phyloP scores from a whole-genome alignment of 495 filamentous ascomycete genomes.

The Monascus purpureus region DNA sequence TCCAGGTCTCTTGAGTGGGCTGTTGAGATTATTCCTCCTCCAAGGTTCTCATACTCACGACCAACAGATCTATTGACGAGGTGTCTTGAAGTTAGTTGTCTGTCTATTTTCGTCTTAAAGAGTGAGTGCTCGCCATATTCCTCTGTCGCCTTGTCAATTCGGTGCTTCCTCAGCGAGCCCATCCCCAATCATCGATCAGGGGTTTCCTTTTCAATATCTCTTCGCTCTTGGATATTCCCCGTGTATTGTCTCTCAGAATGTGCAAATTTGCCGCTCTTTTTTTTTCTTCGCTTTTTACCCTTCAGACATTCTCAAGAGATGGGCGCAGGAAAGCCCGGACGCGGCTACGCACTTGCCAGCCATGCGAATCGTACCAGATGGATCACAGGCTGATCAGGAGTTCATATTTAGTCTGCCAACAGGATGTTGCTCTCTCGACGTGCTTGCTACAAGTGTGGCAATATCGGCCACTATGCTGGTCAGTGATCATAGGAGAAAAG shows the following conservation, averaged over 20 bases:
- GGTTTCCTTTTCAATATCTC: not conserved
- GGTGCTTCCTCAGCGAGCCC: constrained; percentile 5
- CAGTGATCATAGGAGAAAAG: constrained; percentile 16
- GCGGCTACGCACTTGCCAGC: not conserved
- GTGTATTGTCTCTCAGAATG: too few relatives aligned
- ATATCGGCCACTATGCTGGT: constrained; percentile 95
- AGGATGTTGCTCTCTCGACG: constrained; percentile 94
- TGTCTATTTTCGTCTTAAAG: constrained; percentile 7
- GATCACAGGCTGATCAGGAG: not conserved
- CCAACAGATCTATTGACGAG: constrained; percentile 9
- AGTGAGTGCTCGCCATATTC: constrained; percentile 14
- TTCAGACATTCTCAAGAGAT: not conserved
- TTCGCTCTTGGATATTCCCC: too few relatives aligned
- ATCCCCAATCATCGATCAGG: not conserved
- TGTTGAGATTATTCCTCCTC: constrained; percentile 19
- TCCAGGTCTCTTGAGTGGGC: constrained; percentile 13
- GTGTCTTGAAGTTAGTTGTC: constrained; percentile 9
- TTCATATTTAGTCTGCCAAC: constrained; percentile 12
- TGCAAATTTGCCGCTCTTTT: too few relatives aligned
- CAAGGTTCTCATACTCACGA: constrained; percentile 23
- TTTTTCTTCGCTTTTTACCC: too few relatives aligned
- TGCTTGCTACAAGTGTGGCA: constrained; percentile 99
- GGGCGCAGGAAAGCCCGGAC: not conserved
- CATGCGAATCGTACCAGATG: not conserved
- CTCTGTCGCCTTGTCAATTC: constrained; percentile 6